These are phyloP conservation scores for Botrytis elliptica DNA, from an alignment of 2,329 filamentous ascomycete species.

Conservation along the genomic window DNA sequence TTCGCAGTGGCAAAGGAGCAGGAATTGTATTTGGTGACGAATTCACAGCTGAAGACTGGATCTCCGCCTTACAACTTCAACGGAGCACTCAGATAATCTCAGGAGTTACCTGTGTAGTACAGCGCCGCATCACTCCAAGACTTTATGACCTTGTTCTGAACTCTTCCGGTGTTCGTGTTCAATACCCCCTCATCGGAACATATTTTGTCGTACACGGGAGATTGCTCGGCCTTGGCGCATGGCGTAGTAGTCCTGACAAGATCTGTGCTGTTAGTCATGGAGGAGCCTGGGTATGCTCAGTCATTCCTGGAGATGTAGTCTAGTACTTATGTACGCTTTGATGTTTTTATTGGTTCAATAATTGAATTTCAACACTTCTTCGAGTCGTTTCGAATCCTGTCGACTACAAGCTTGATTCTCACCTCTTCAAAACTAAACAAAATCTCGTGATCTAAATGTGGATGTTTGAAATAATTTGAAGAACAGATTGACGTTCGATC, in stretches of 20 bases:
- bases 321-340: background rate
- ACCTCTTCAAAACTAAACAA: no score
- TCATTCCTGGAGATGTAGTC: background rate
- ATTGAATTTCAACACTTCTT: background rate
- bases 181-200: constrained; percentile 5
- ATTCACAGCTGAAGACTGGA: background rate
- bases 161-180: background rate
- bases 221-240: background rate
- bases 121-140: background rate
- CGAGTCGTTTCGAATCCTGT: background rate
- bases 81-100: background rate
- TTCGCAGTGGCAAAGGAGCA: constrained; percentile 11
- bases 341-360: background rate
- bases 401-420: background rate
- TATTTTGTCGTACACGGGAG: background rate
- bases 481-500: no score
- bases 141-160: background rate
- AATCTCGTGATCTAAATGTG: no score
- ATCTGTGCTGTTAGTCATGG: constrained; percentile 1
- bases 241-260: constrained; percentile 11
- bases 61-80: background rate
- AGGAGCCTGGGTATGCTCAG: constrained; percentile 2
- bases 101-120: background rate
- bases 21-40: constrained; percentile 9
- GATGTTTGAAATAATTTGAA: no score